A percentile compares a stretch with the other conserved stretches of the same genome.
Evolutionary conservation across 1,284 basidiomycete genomes (phyloP).

Genomic region (Anthracocystis panici-leucophaei): DNA sequence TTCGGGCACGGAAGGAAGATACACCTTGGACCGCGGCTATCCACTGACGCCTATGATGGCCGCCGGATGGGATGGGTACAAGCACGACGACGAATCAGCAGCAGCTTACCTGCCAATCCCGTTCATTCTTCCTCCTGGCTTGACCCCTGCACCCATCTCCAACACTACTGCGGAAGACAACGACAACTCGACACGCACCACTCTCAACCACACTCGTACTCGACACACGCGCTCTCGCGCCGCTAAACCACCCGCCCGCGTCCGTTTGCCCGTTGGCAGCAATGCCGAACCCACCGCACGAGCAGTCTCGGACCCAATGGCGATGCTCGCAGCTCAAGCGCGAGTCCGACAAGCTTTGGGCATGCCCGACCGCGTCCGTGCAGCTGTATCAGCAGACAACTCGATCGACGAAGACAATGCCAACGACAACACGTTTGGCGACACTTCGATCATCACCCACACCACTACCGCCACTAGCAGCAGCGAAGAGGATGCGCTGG

Average conservation of each 20-base stretch:
- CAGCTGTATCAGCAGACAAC: slow-evolving; percentile 39
- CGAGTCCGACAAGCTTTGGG: slow-evolving; percentile 18
- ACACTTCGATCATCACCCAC: slow-evolving; percentile 1
- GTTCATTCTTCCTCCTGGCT: slow-evolving; percentile 19
- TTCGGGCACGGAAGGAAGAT: slow-evolving; percentile 13
- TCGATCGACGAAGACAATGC: slow-evolving; percentile 25
- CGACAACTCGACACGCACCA: background rate
- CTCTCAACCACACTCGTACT: background rate
- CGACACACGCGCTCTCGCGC: slow-evolving; percentile 8
- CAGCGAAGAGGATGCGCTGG: slow-evolving; percentile 4
- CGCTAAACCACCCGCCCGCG: slow-evolving; percentile 1
- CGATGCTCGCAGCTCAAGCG: slow-evolving; percentile 14
- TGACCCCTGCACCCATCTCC: background rate
- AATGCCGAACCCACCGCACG: background rate
- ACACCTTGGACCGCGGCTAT: slow-evolving; percentile 4
- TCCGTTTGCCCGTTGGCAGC: slow-evolving; percentile 10
- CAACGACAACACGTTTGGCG: background rate
- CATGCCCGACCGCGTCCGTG: slow-evolving; percentile 13
- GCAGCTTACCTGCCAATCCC: slow-evolving; percentile 12
- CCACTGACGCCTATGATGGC: background rate
- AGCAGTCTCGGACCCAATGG: slow-evolving; percentile 38
- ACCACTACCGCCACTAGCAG: background rate
- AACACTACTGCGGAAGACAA: background rate
- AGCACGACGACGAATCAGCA: slow-evolving; percentile 6
- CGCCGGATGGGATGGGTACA: slow-evolving; percentile 1